These are phyloP conservation scores for Drechslera avenae DNA, from an alignment of 2,329 filamentous ascomycete species.

Conservation along the genomic window DNA sequence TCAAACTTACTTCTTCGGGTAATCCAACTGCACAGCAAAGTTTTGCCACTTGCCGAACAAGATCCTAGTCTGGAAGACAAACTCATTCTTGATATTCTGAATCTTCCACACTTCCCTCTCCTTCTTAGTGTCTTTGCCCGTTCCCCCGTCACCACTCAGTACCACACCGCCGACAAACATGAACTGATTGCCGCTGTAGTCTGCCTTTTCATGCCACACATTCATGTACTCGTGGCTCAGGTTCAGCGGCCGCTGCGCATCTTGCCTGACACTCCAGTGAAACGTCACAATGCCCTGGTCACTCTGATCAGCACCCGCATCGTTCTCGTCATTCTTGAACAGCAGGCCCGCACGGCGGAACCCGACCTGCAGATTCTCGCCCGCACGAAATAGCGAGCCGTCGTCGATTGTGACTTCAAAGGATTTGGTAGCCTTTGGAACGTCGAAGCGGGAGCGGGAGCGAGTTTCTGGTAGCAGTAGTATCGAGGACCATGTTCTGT, in stretches of 20 bases:
- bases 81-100: conserved; percentile 26
- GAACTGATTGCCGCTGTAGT: conserved; percentile 35
- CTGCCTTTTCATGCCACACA: conserved; percentile 36
- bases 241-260: conserved; percentile 23
- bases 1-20: conserved; percentile 25
- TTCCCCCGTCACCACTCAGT: conserved; percentile 27
- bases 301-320: conserved; percentile 22
- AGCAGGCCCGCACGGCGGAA: conserved; percentile 35
- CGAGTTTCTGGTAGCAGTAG: conserved; percentile 23
- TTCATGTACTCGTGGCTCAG: conserved; percentile 40
- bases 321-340: conserved; percentile 27
- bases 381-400: conserved; percentile 26
- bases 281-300: conserved; percentile 33
- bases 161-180: conserved; percentile 30
- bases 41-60: conserved; percentile 29
- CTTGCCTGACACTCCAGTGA: conserved; percentile 34
- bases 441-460: conserved; percentile 27
- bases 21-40: conserved; percentile 33
- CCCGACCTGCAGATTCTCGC: conserved; percentile 23
- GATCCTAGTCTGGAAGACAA: conserved; percentile 26
- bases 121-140: conserved; percentile 19
- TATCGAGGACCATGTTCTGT: conserved; percentile 32
- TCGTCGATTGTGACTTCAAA: conserved; percentile 36
- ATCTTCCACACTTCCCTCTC: conserved; percentile 29
- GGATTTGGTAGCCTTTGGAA: conserved; percentile 11